Conservation (phyloP, 768 basidiomycete species). For the Hygrocybe punicea region DNA sequence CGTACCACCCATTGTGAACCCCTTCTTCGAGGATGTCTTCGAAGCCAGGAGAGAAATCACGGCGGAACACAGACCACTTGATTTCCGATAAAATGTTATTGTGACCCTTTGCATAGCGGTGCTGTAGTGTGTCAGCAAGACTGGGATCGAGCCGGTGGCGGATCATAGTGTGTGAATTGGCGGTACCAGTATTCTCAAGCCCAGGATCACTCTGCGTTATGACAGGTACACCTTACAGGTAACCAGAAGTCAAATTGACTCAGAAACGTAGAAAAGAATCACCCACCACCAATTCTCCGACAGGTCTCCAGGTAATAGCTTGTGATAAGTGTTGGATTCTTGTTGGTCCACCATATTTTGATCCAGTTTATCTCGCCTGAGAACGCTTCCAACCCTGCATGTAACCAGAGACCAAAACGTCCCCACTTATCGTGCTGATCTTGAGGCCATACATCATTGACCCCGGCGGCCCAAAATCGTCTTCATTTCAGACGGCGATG, state of each 20-base stretch:
- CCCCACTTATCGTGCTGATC: conserved; percentile 42
- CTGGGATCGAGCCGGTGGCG: conserved; percentile 34
- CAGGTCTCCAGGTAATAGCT: conserved; percentile 12
- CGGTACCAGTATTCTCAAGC: conserved; percentile 42
- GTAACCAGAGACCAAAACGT: conserved; percentile 33
- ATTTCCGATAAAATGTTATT: conserved; percentile 40
- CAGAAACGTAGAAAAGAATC: neutral
- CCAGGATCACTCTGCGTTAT: conserved; percentile 45
- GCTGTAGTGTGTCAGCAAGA: conserved; percentile 30
- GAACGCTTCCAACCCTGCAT: conserved; percentile 29
- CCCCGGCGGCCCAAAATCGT: too few species aligned
- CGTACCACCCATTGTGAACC: conserved; percentile 28
- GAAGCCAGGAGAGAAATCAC: conserved; percentile 33
- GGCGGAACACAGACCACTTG: conserved; percentile 33
- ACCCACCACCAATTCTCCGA: conserved; percentile 14
- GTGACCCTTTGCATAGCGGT: conserved; percentile 28
- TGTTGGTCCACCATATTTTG: conserved; percentile 34
- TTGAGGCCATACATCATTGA: too few species aligned
- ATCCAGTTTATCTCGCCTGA: conserved; percentile 28
- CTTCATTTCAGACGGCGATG: too few species aligned
- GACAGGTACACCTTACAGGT: conserved; percentile 32
- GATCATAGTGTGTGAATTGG: conserved; percentile 40
- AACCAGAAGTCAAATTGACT: neutral
- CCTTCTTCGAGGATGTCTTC: conserved; percentile 34
- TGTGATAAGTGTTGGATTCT: conserved; percentile 23